Base-by-base conservation (phyloP, 2,329 filamentous ascomycete genomes). In the Colletotrichum sojae region DNA sequence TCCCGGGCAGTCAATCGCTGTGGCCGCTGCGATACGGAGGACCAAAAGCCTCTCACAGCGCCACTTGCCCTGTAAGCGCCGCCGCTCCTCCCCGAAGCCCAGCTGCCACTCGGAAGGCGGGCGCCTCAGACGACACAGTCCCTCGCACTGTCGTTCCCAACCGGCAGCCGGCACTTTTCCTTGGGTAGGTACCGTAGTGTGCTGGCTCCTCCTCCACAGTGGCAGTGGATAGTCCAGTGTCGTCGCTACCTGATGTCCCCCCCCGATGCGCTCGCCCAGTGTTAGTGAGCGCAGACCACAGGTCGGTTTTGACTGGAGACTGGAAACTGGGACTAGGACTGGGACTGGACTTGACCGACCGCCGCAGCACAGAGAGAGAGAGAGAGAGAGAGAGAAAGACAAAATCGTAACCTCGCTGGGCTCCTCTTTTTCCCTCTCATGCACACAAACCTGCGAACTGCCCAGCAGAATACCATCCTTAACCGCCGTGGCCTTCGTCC, bases 361-460 rank as follows among this genome's bases (percentile, higher is more conserved):
- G 76, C 31, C 31, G 31, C 31, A 8, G 31, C 31, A 36, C 8
- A 25, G 22, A 25, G 22, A 25, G 8, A 36, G 31, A n/a, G n/a
- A n/a, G n/a, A n/a, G n/a, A n/a, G n/a, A n/a, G n/a, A n/a, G n/a
- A n/a, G n/a, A n/a, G n/a, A n/a, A 74, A 76, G 78, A 79, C 80
- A 81, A 82, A 81, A 80, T 81, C 79, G 75, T 78, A 76, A 78
- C 79, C 75, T 81, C 76, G 72, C 74, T 76, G 75, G 74, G 76
- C 78, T 82, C 80, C 80, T 82, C 80, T 82, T 82, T 82, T 82
- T 80, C 71, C 71, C 66, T 69, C 79, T 78, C 78, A 78, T 80
- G 63, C 80, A 81, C 80, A 80, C 78, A 77, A 69, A 75, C 77
- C 79, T 77, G 75, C 75, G 78, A 75, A 74, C 75, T 76, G 75